These are phyloP conservation scores for Arthrobotrys entomopaga DNA, from an alignment of 2,329 filamentous ascomycete species.

Conservation along the genomic window DNA sequence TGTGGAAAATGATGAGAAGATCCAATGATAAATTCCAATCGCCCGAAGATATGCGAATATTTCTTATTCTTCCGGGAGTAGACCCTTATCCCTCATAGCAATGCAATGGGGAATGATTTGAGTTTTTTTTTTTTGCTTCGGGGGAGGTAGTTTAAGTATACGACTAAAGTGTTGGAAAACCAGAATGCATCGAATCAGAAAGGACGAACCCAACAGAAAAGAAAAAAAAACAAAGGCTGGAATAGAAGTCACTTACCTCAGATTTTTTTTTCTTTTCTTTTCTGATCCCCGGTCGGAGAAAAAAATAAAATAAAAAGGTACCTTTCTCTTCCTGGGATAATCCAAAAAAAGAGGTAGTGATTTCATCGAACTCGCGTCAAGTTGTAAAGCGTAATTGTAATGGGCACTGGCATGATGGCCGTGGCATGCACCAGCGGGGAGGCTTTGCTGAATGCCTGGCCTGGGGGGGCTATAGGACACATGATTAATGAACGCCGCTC, in stretches of 20 bases:
- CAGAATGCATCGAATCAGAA: conserved; percentile 1
- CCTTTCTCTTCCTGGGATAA: not conserved
- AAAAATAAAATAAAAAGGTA: not conserved
- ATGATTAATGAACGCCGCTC: conserved; percentile 52
- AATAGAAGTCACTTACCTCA: too few relatives aligned
- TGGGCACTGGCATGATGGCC: not conserved
- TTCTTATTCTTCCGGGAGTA: conserved; percentile 39
- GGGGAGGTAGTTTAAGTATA: conserved; percentile 14
- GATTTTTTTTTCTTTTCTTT: too few relatives aligned
- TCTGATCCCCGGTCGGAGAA: not conserved
- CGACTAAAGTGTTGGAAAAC: conserved; percentile 11
- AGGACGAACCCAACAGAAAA: not conserved
- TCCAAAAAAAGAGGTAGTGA: not conserved
- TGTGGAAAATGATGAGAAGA: conserved; percentile 38
- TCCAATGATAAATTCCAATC: conserved; percentile 51
- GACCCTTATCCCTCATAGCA: conserved; percentile 11
- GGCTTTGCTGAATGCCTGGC: conserved; percentile 32
- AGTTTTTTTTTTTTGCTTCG: conserved; percentile 19
- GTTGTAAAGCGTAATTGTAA: conserved; percentile 28
- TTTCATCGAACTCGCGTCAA: conserved; percentile 46
- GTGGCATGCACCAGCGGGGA: conserved; percentile 42
- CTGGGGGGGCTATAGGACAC: conserved; percentile 26
- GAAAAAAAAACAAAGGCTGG: conserved; percentile 25
- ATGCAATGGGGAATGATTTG: conserved; percentile 16
- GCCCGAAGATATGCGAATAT: conserved; percentile 27